Conservation (phyloP, 805 yeast species). For the Ogataea sp. region DNA sequence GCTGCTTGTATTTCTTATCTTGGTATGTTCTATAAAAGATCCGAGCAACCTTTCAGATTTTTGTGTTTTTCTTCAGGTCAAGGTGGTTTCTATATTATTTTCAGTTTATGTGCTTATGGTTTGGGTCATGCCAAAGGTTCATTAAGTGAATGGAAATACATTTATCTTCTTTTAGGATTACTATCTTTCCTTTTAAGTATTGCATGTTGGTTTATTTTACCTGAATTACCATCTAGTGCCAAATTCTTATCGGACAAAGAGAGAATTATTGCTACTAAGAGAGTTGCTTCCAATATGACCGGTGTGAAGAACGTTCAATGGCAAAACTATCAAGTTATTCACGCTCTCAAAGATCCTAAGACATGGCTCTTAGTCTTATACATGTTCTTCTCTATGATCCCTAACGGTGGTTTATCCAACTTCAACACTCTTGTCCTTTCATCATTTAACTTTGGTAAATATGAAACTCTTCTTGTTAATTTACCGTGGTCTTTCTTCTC, state of each 20-base stretch:
- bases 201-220: slow-evolving; percentile 24
- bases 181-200: slow-evolving; percentile 35
- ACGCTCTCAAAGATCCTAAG: slow-evolving; percentile 41
- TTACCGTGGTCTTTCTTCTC: slow-evolving; percentile 31
- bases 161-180: slow-evolving; percentile 54
- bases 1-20: slow-evolving; percentile 51
- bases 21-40: slow-evolving; percentile 40
- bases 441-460: slow-evolving; percentile 24
- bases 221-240: slow-evolving; percentile 40
- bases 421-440: slow-evolving; percentile 34
- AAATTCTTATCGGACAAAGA: slow-evolving; percentile 37
- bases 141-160: slow-evolving; percentile 46
- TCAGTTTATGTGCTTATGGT: too few relatives aligned
- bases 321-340: slow-evolving; percentile 46
- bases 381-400: slow-evolving; percentile 39
- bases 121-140: slow-evolving; percentile 26
- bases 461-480: slow-evolving; percentile 25
- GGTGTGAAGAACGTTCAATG: too few relatives aligned
- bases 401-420: slow-evolving; percentile 35
- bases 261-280: slow-evolving; percentile 46
- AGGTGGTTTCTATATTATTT: slow-evolving; percentile 24
- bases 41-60: too few relatives aligned
- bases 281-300: slow-evolving; percentile 43
- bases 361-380: slow-evolving; percentile 39
- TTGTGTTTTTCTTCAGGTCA: too few relatives aligned